Evolutionary conservation across 768 basidiomycete genomes (phyloP).

Genomic region (Cyathus striatus): DNA sequence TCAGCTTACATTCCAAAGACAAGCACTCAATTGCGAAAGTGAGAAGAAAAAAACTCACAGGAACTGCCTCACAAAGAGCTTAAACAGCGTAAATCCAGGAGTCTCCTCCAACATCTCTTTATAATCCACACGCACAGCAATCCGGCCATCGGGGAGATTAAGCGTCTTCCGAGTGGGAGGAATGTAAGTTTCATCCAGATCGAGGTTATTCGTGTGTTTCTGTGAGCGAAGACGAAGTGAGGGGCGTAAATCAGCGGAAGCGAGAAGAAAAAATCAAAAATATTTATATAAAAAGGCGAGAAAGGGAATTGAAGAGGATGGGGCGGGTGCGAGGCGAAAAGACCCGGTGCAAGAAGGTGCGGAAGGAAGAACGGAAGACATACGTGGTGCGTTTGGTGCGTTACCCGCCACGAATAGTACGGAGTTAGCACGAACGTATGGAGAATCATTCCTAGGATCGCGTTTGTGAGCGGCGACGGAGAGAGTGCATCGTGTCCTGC

Average conservation of each 20-base stretch:
- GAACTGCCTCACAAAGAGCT: constrained; percentile 43
- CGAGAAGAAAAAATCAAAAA: neutral
- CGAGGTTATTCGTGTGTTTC: constrained; percentile 49
- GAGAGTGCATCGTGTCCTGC: constrained; percentile 48
- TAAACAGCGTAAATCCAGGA: constrained; percentile 44
- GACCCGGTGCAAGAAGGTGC: too few species aligned
- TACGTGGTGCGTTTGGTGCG: constrained; percentile 63
- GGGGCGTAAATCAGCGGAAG: too few species aligned
- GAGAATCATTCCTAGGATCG: constrained; percentile 31
- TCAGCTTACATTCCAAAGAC: constrained; percentile 1
- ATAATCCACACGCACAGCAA: constrained; percentile 38
- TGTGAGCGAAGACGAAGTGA: too few species aligned
- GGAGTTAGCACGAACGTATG: constrained; percentile 48
- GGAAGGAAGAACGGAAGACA: too few species aligned
- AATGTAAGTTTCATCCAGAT: constrained; percentile 71
- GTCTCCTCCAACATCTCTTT: constrained; percentile 44
- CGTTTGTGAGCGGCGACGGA: constrained; percentile 28
- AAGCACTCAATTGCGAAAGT: neutral
- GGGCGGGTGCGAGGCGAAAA: too few species aligned
- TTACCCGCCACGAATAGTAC: constrained; percentile 65
- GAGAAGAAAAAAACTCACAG: constrained; percentile 35
- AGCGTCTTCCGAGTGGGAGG: constrained; percentile 39
- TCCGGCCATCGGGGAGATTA: constrained; percentile 35
- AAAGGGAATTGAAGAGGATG: too few species aligned
- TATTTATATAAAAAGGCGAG: neutral